phyloP scores from a whole-genome alignment of 257 asterid species.

The Solanum paucissectum region DNA sequence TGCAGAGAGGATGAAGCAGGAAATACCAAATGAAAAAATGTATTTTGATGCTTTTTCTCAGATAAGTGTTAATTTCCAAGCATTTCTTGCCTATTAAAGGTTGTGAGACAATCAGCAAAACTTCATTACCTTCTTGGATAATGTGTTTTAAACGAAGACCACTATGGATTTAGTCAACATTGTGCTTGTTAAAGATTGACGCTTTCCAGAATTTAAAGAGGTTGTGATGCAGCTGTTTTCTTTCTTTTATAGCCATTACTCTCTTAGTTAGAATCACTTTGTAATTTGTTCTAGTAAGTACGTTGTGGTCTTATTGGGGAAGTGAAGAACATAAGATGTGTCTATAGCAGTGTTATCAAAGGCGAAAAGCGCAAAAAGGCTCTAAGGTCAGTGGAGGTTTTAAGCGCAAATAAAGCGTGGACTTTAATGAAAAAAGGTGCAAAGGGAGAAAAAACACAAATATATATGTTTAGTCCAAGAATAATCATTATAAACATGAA shows the following conservation, averaged over 20 bases:
- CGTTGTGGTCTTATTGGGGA: background rate
- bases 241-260: background rate
- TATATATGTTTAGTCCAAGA: too few species aligned
- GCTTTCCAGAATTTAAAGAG: background rate
- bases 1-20: background rate
- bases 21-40: background rate
- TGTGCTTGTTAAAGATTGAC: background rate
- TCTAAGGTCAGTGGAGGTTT: too few species aligned
- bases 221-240: background rate
- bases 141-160: background rate
- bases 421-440: too few species aligned
- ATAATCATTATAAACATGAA: too few species aligned
- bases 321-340: background rate
- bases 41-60: background rate
- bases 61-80: background rate
- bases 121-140: background rate
- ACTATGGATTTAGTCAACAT: background rate
- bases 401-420: too few species aligned
- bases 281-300: background rate
- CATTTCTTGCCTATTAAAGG: background rate
- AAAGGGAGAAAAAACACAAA: too few species aligned
- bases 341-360: background rate
- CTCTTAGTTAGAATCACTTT: background rate
- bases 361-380: too few species aligned
- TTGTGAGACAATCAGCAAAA: background rate